A percentile compares a stretch with the other conserved stretches of the same genome.
Evolutionary conservation across 2,329 filamentous ascomycete species (phyloP).

Genomic region (Colletotrichum caudatum): DNA sequence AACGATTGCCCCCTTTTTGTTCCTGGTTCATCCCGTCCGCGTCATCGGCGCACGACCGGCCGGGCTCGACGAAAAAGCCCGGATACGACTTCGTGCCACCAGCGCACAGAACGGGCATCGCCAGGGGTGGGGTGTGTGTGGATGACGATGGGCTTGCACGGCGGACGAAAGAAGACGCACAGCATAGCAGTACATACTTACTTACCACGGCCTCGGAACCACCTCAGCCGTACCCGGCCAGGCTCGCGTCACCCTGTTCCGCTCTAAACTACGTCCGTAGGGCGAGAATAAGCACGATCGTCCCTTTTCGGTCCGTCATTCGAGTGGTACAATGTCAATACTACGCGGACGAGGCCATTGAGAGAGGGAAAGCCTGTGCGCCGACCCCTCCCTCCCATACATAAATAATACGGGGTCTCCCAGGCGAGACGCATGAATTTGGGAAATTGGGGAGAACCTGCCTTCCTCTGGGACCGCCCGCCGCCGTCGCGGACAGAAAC

Average conservation of each 20-base stretch:
- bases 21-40: slow-evolving; percentile 14
- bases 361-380: slow-evolving; percentile 3
- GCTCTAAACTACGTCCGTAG: slow-evolving; percentile 13
- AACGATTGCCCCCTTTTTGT: slow-evolving; percentile 4
- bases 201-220: slow-evolving; percentile 17
- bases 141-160: neutral
- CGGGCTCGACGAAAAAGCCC: slow-evolving; percentile 1
- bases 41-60: neutral
- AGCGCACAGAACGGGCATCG: neutral
- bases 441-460: slow-evolving; percentile 30
- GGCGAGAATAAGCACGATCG: slow-evolving; percentile 40
- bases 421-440: slow-evolving; percentile 40
- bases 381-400: slow-evolving; percentile 9
- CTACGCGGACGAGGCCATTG: too few species aligned
- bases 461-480: neutral
- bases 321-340: neutral
- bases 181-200: neutral
- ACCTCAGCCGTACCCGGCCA: slow-evolving; percentile 9
- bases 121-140: neutral
- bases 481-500: neutral
- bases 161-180: neutral
- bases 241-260: slow-evolving; percentile 5
- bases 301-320: slow-evolving; percentile 4
- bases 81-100: slow-evolving; percentile 26
- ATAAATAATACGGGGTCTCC: slow-evolving; percentile 34